These are phyloP conservation scores for Chamaenerion angustifolium DNA, from an alignment of 345 rosid genomes.

Conservation along the genomic window DNA sequence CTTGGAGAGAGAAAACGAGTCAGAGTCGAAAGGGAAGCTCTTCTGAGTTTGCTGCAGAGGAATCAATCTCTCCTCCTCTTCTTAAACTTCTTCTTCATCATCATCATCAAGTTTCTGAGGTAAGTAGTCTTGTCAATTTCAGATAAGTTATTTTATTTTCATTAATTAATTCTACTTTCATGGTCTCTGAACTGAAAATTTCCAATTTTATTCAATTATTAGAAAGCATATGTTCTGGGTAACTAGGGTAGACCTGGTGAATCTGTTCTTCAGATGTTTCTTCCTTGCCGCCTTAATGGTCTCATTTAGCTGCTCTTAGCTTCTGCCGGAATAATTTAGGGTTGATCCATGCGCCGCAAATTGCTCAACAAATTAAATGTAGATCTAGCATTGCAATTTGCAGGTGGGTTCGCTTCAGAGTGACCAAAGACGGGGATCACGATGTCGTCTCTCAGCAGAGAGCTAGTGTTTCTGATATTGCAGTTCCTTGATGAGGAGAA, in stretches of 20 bases:
- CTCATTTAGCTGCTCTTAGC: no score
- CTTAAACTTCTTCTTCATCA: no score
- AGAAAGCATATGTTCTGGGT: no score
- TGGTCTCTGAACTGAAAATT: no score
- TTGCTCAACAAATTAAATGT: background rate
- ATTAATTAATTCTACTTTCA: no score
- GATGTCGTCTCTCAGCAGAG: constrained; percentile 73
- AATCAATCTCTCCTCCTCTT: background rate
- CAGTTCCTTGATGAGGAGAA: constrained; percentile 89
- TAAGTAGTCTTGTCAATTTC: background rate
- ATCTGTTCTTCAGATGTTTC: no score
- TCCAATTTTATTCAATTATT: no score
- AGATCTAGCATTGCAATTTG: constrained; percentile 1
- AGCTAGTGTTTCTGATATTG: constrained; percentile 73
- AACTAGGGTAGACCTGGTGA: no score
- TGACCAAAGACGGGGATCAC: background rate
- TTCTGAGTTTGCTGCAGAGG: background rate
- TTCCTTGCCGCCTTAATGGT: no score
- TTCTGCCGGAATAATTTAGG: no score
- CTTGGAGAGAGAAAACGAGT: background rate
- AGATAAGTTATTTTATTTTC: background rate
- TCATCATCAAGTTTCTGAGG: background rate
- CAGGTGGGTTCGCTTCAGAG: background rate
- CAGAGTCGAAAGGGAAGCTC: no score
- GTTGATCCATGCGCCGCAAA: no score